Percentiles rank a stretch among this genome's conserved stretches.
phyloP scores from a whole-genome alignment of 2,329 filamentous ascomycete species.

The Amauroascus niger region DNA sequence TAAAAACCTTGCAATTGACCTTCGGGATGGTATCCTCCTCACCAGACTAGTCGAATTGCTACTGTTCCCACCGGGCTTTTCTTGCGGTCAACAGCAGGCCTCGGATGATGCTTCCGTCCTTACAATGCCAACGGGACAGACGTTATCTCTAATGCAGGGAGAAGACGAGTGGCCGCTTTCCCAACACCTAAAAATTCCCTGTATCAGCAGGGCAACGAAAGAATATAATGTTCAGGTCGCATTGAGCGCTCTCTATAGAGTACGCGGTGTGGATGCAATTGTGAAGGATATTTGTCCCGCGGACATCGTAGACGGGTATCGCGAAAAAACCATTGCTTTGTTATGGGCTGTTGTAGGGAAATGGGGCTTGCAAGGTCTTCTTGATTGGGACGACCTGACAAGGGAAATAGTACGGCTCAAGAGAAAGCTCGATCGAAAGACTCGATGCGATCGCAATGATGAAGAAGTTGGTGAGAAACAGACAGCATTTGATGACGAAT shows the following conservation, averaged over 20 bases:
- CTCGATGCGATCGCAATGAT: constrained; percentile 1
- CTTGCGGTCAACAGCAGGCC: constrained; percentile 15
- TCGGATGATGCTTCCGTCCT: constrained; percentile 38
- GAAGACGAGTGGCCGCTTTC: constrained; percentile 43
- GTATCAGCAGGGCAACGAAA: constrained; percentile 46
- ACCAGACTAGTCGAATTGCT: constrained; percentile 51
- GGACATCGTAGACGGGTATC: constrained; percentile 55
- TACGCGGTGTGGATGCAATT: constrained; percentile 35
- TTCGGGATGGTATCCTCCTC: constrained; percentile 53
- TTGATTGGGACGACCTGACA: constrained; percentile 47
- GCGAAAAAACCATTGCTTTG: constrained; percentile 53
- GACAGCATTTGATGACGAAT: neutral
- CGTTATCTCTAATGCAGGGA: constrained; percentile 29
- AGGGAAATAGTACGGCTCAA: constrained; percentile 43
- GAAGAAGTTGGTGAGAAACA: constrained; percentile 18
- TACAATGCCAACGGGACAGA: constrained; percentile 38
- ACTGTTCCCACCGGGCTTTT: constrained; percentile 37
- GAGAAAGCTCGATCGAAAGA: constrained; percentile 15
- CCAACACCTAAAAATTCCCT: constrained; percentile 50
- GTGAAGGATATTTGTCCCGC: constrained; percentile 42
- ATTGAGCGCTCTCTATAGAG: constrained; percentile 42
- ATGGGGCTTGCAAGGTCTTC: constrained; percentile 45
- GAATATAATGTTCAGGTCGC: constrained; percentile 51
- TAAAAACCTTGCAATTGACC: constrained; percentile 51
- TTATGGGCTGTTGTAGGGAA: constrained; percentile 52